These are phyloP conservation scores for Phytopythium chamaehyphon DNA, from an alignment of 352 stramenopile species.

Conservation along the genomic window DNA sequence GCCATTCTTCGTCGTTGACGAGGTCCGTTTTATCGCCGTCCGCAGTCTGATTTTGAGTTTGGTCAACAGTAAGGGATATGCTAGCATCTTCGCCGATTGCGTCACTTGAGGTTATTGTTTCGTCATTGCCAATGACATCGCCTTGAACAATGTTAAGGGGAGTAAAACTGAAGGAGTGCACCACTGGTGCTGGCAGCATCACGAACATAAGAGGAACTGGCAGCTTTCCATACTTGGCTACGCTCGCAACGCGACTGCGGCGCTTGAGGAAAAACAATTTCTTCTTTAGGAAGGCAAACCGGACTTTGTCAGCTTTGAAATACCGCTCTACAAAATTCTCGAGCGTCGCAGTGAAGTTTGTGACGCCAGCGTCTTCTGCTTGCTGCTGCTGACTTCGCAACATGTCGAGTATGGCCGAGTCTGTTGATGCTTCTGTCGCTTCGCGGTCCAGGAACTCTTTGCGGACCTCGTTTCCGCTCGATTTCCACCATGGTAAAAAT, in stretches of 20 bases:
- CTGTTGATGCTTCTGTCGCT: conserved; percentile 33
- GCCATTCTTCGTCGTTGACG: conserved; percentile 22
- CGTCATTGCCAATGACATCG: conserved; percentile 5
- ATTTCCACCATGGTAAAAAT: conserved; percentile 61
- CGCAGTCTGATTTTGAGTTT: not conserved
- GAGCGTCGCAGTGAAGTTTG: conserved; percentile 1
- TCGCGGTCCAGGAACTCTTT: conserved; percentile 49
- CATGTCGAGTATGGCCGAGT: conserved; percentile 27
- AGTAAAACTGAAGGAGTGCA: conserved; percentile 16
- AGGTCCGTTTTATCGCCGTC: conserved; percentile 3
- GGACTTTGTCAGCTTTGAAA: conserved; percentile 32
- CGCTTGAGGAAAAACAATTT: conserved; percentile 44
- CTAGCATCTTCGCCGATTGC: not conserved
- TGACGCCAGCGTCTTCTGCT: conserved; percentile 6
- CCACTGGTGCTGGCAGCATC: conserved; percentile 26
- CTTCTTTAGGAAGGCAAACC: conserved; percentile 44
- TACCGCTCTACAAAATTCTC: conserved; percentile 44
- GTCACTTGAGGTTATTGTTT: too few relatives aligned
- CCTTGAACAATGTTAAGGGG: not conserved
- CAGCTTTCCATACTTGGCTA: conserved; percentile 39
- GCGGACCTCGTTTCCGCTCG: conserved; percentile 40
- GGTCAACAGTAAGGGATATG: not conserved
- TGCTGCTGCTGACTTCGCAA: conserved; percentile 24
- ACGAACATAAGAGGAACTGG: conserved; percentile 42
- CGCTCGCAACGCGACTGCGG: conserved; percentile 30